A percentile compares a stretch with the other conserved stretches of the same genome.
Conservation (phyloP, 805 yeast genomes). For the Kurtzmaniella cleridarum region DNA sequence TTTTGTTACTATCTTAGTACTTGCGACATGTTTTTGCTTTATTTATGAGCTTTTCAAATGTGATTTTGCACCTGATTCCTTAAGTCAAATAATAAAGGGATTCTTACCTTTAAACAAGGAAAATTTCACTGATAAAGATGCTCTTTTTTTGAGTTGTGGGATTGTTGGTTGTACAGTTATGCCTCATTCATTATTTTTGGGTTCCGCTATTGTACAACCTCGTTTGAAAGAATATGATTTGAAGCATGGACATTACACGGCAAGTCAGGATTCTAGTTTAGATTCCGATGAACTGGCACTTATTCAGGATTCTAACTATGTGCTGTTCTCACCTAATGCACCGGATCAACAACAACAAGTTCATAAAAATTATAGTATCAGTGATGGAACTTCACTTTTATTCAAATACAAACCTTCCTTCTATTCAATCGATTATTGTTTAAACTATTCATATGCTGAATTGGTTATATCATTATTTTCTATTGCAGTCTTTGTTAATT, state of each 20-base stretch:
- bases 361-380: conserved; percentile 6
- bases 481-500: conserved; percentile 41
- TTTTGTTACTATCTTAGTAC: conserved; percentile 65
- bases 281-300: background rate
- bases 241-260: conserved; percentile 21
- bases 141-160: conserved; percentile 39
- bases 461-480: conserved; percentile 35
- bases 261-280: background rate
- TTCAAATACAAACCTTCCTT: conserved; percentile 37
- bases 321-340: background rate
- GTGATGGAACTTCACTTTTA: conserved; percentile 25
- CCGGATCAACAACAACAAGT: background rate
- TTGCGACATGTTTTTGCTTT: conserved; percentile 73
- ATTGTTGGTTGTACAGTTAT: conserved; percentile 44
- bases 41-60: conserved; percentile 57
- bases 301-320: background rate
- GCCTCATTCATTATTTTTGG: conserved; percentile 42
- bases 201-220: conserved; percentile 40
- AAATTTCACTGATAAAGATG: conserved; percentile 27
- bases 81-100: conserved; percentile 53
- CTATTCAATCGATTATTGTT: conserved; percentile 36
- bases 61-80: conserved; percentile 47
- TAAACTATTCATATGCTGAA: conserved; percentile 35
- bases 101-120: conserved; percentile 51
- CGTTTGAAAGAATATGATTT: conserved; percentile 38